These are phyloP conservation scores for Ophiobolus disseminans DNA, from an alignment of 2,329 filamentous ascomycete genomes.

Conservation along the genomic window DNA sequence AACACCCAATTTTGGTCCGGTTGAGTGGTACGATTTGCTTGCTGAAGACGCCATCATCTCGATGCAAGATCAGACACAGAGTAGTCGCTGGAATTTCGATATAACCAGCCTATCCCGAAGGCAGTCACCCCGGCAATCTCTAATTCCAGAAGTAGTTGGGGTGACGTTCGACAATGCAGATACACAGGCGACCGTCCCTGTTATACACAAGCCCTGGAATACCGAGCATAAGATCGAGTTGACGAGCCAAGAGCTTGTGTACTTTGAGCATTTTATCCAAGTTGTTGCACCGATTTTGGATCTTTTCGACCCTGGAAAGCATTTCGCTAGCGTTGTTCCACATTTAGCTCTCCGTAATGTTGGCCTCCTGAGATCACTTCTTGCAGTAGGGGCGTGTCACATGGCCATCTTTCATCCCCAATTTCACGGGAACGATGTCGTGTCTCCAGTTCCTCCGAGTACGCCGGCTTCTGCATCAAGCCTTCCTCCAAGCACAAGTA, in stretches of 20 bases:
- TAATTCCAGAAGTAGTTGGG: slow-evolving; percentile 34
- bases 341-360: slow-evolving; percentile 58
- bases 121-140: slow-evolving; percentile 37
- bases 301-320: slow-evolving; percentile 52
- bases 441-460: slow-evolving; percentile 32
- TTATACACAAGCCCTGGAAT: slow-evolving; percentile 32
- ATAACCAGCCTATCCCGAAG: slow-evolving; percentile 53
- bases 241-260: slow-evolving; percentile 45
- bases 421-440: slow-evolving; percentile 26
- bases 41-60: slow-evolving; percentile 52
- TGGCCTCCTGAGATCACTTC: slow-evolving; percentile 64
- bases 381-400: slow-evolving; percentile 63
- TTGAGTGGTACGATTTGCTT: slow-evolving; percentile 58
- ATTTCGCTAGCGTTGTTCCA: slow-evolving; percentile 44
- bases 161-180: slow-evolving; percentile 5
- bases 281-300: slow-evolving; percentile 51
- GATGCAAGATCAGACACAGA: slow-evolving; percentile 23
- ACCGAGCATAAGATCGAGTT: slow-evolving; percentile 32
- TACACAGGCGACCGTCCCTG: slow-evolving; percentile 8
- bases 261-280: slow-evolving; percentile 51
- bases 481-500: slow-evolving; percentile 36
- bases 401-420: slow-evolving; percentile 49
- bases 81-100: slow-evolving; percentile 41
- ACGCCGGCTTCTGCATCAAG: slow-evolving; percentile 22
- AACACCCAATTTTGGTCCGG: slow-evolving; percentile 51